Evolutionary conservation across 345 rosid species (phyloP).

Genomic region (Gossypium anomalum): DNA sequence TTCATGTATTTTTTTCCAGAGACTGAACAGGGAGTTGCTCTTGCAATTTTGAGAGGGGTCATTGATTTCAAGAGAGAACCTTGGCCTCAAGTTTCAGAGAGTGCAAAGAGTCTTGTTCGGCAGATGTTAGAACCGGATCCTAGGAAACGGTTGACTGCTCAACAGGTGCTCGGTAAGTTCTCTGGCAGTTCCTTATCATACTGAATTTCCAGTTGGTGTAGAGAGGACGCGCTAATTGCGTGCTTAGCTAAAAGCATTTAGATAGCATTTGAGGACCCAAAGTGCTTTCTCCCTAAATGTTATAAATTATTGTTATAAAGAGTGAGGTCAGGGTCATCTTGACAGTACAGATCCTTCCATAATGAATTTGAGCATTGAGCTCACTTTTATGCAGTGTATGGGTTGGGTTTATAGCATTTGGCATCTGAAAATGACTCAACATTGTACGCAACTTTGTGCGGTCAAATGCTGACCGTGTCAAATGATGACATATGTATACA

Average conservation of each 20-base stretch:
- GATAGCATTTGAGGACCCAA: background rate
- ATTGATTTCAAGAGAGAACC: conserved; percentile 49
- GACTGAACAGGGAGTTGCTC: conserved; percentile 5
- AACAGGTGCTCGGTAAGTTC: conserved; percentile 45
- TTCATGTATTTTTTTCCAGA: background rate
- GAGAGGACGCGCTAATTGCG: background rate
- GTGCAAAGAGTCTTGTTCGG: conserved; percentile 80
- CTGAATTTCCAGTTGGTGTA: background rate
- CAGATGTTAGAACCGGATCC: conserved; percentile 90
- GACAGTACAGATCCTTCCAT: background rate
- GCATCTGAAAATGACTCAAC: background rate
- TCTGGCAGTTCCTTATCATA: background rate
- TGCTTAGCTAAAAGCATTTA: background rate
- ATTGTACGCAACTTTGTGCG: background rate
- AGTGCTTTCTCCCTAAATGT: background rate
- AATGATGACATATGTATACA: background rate
- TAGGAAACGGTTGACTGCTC: conserved; percentile 69
- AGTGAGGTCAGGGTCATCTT: background rate
- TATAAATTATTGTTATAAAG: background rate
- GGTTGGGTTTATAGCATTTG: background rate
- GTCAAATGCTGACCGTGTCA: background rate
- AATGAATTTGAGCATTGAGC: background rate
- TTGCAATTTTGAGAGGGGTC: conserved; percentile 1
- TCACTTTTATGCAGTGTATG: background rate
- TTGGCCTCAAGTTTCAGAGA: conserved; percentile 91